phyloP scores from a whole-genome alignment of 148 eudicot genomes.

The Cornus kousa region DNA sequence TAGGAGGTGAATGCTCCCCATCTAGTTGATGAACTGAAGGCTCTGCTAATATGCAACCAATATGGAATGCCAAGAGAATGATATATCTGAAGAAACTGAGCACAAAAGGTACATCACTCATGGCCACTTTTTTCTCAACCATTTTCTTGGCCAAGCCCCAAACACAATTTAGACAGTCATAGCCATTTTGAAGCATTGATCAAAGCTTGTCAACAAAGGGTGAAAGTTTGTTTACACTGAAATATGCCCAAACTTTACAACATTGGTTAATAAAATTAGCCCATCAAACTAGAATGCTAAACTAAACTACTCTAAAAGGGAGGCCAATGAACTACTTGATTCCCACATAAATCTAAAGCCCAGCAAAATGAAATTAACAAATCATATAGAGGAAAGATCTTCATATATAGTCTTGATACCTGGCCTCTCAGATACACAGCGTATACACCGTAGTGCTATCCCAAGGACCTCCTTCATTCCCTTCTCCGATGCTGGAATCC shows the following conservation, averaged over 20 bases:
- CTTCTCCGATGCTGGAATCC: constrained; percentile 51
- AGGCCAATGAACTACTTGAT: constrained; percentile 41
- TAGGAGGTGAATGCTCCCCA: too few relatives aligned
- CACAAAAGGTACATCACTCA: too few relatives aligned
- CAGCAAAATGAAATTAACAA: constrained; percentile 5
- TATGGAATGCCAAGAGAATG: too few relatives aligned
- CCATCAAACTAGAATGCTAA: constrained; percentile 3
- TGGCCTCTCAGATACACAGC: constrained; percentile 94
- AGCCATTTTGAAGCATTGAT: not conserved
- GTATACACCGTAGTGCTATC: constrained; percentile 76
- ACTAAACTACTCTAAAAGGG: constrained; percentile 22
- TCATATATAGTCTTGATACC: constrained; percentile 96
- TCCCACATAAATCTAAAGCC: constrained; percentile 20
- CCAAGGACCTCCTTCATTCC: constrained; percentile 82
- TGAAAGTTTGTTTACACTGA: constrained; percentile 1
- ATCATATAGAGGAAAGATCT: constrained; percentile 87
- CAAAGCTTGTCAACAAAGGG: not conserved
- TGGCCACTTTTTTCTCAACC: too few relatives aligned
- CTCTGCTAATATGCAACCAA: too few relatives aligned
- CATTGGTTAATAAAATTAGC: constrained; percentile 13
- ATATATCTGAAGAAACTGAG: too few relatives aligned
- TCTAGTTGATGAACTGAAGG: too few relatives aligned
- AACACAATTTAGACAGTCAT: too few relatives aligned
- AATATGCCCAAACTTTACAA: constrained; percentile 30
- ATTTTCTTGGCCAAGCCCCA: too few relatives aligned